phyloP scores from a whole-genome alignment of 1,139 yeast species.

The Komagataea norvegica region DNA sequence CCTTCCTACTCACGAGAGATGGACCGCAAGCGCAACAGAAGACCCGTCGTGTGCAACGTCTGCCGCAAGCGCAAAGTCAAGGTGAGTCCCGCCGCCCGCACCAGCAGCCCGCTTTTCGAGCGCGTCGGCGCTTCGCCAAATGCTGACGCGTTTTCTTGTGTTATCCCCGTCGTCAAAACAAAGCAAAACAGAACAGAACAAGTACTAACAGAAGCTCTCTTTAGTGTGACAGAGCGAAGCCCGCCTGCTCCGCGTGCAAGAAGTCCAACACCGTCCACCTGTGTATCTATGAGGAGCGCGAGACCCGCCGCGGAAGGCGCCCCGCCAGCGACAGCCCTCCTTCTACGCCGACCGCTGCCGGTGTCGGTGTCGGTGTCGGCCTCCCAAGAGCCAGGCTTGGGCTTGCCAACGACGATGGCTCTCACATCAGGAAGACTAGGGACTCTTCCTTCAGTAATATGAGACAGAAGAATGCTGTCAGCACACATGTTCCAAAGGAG shows the following conservation, averaged over 20 bases:
- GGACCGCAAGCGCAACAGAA: constrained; percentile 19
- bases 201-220: constrained; percentile 12
- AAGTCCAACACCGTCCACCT: constrained; percentile 23
- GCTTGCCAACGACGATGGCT: background rate
- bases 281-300: constrained; percentile 24
- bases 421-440: background rate
- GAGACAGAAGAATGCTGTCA: constrained; percentile 8
- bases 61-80: constrained; percentile 27
- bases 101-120: no score
- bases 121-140: constrained; percentile 6
- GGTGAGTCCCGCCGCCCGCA: constrained; percentile 16
- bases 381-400: no score
- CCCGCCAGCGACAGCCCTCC: constrained; percentile 5
- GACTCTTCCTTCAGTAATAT: no score
- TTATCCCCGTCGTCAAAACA: constrained; percentile 3
- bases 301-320: constrained; percentile 8
- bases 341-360: background rate
- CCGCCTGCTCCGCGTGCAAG: constrained; percentile 24
- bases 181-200: background rate
- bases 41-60: constrained; percentile 26
- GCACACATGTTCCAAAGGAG: constrained; percentile 14
- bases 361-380: background rate
- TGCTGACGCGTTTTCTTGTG: background rate
- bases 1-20: no score
- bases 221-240: constrained; percentile 26